Percentiles rank a stretch among this genome's conserved stretches.
Conservation (phyloP, 768 basidiomycete species). For the Phylloporus sp. region DNA sequence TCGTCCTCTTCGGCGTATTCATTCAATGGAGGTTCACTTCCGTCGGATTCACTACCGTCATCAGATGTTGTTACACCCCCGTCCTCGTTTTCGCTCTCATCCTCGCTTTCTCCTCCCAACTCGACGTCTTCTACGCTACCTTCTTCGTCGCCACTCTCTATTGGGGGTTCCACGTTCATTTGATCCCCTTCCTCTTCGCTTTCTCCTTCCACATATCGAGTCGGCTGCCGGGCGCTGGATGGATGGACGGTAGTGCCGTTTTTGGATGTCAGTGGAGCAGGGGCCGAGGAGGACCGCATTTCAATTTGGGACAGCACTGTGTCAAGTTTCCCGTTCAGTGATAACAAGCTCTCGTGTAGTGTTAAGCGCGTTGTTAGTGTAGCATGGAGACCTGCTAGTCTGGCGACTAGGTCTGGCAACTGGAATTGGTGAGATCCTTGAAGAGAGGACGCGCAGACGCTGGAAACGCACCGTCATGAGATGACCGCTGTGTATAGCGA, state of each 20-base stretch:
- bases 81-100: conserved; percentile 41
- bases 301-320: conserved; percentile 93
- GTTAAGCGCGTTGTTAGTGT: conserved; percentile 74
- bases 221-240: conserved; percentile 37
- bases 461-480: conserved; percentile 78
- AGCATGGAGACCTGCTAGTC: conserved; percentile 79
- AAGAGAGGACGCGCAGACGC: background rate
- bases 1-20: conserved; percentile 62
- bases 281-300: conserved; percentile 71
- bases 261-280: conserved; percentile 46
- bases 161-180: conserved; percentile 54
- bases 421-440: conserved; percentile 29
- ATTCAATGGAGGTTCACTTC: conserved; percentile 37
- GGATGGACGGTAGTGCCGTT: conserved; percentile 34
- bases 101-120: conserved; percentile 58
- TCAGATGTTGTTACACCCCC: conserved; percentile 39
- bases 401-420: conserved; percentile 90
- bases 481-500: conserved; percentile 83
- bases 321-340: conserved; percentile 85
- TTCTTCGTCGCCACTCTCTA: conserved; percentile 60
- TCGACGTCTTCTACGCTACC: conserved; percentile 79
- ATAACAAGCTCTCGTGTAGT: conserved; percentile 78
- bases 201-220: conserved; percentile 74
- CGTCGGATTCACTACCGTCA: conserved; percentile 38
- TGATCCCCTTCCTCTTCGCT: conserved; percentile 63